A percentile compares a stretch with the other conserved stretches of the same genome.
phyloP scores from a whole-genome alignment of 805 yeast species.

The Candida pseudofarinosa region DNA sequence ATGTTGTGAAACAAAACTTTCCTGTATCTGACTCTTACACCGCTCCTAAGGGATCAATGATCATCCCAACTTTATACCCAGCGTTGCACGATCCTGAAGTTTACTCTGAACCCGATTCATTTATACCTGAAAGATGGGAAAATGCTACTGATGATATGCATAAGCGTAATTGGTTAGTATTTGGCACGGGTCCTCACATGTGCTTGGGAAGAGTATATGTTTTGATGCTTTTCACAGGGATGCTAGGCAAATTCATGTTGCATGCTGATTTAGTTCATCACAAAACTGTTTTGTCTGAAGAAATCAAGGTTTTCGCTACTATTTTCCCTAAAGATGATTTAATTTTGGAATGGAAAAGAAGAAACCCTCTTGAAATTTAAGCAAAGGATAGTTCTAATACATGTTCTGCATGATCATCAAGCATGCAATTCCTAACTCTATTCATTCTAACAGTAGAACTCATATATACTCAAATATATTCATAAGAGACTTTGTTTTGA shows the following conservation, averaged over 20 bases:
- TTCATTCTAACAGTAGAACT: not conserved
- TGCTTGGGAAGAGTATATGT: conserved; percentile 96
- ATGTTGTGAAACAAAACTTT: conserved; percentile 81
- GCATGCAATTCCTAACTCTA: no score
- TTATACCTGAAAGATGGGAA: conserved; percentile 96
- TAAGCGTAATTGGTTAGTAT: conserved; percentile 91
- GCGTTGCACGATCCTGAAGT: conserved; percentile 97
- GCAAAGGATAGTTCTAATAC: not conserved
- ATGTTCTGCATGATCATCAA: no score
- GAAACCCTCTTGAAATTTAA: conserved; percentile 46
- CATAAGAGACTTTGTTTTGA: not conserved
- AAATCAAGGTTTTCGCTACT: conserved; percentile 94
- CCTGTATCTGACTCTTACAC: conserved; percentile 80
- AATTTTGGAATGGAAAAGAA: conserved; percentile 63
- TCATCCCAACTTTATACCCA: conserved; percentile 93
- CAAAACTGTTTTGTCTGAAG: conserved; percentile 80
- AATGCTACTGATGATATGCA: conserved; percentile 73
- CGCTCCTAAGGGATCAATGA: conserved; percentile 96
- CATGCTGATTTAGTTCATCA: conserved; percentile 76
- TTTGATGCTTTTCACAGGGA: conserved; percentile 79
- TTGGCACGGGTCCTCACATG: conserved; percentile 95
- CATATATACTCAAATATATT: not conserved
- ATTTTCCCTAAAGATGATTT: conserved; percentile 97
- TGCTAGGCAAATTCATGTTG: conserved; percentile 89
- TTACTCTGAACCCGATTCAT: conserved; percentile 89